phyloP scores from a whole-genome alignment of 768 basidiomycete species.

The Strobilomyces echinocephalus region DNA sequence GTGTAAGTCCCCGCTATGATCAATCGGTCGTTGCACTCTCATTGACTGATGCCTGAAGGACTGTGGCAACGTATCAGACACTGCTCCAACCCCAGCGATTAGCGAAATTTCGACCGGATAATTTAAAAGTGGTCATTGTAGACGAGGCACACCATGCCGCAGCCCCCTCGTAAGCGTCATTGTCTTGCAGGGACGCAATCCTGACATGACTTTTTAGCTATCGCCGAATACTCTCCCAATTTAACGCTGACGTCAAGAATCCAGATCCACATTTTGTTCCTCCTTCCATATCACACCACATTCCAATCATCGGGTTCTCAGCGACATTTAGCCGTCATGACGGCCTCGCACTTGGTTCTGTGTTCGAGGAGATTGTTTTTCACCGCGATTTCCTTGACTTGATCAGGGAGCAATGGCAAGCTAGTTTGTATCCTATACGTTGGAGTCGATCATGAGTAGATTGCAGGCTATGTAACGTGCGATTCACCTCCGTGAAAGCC shows the following conservation, averaged over 20 bases:
- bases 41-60: slow-evolving; percentile 38
- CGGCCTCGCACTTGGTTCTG: slow-evolving; percentile 79
- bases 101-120: slow-evolving; percentile 66
- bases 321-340: slow-evolving; percentile 94
- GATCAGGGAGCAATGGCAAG: slow-evolving; percentile 87
- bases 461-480: slow-evolving; percentile 75
- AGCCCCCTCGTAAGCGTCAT: slow-evolving; percentile 72
- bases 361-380: slow-evolving; percentile 90
- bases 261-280: slow-evolving; percentile 43
- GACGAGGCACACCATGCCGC: slow-evolving; percentile 97
- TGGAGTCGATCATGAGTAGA: neutral
- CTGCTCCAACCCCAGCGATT: slow-evolving; percentile 59
- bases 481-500: slow-evolving; percentile 78
- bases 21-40: neutral
- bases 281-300: slow-evolving; percentile 39
- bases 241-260: slow-evolving; percentile 60
- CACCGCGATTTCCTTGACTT: slow-evolving; percentile 88
- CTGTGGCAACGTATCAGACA: slow-evolving; percentile 88
- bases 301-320: slow-evolving; percentile 91
- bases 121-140: slow-evolving; percentile 72
- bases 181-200: neutral
- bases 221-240: slow-evolving; percentile 77
- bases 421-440: neutral
- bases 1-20: slow-evolving; percentile 44
- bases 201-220: slow-evolving; percentile 45